These are phyloP conservation scores for Xerocomellus dryophilus DNA, from an alignment of 768 basidiomycete genomes.

Conservation along the genomic window DNA sequence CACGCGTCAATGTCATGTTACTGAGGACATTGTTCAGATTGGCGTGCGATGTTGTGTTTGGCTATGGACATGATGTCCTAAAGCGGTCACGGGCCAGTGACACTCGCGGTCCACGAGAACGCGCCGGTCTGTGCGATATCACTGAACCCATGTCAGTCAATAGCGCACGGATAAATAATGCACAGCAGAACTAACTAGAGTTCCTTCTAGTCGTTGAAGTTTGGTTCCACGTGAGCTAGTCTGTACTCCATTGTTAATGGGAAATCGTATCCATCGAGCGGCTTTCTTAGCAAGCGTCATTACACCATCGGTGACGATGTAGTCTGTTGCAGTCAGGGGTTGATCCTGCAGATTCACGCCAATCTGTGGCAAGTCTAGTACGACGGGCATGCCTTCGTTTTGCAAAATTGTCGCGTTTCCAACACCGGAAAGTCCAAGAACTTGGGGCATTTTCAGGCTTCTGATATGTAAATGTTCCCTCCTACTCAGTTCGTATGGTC, in stretches of 20 bases:
- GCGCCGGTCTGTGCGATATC: not conserved
- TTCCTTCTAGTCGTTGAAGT: not conserved
- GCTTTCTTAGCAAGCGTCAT: not conserved
- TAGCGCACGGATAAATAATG: not conserved
- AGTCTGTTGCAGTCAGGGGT: not conserved
- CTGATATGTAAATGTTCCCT: not conserved
- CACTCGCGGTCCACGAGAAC: not conserved
- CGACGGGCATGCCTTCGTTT: not conserved
- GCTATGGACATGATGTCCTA: not conserved
- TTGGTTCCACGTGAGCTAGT: not conserved
- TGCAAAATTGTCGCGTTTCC: not conserved
- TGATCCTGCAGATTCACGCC: slow-evolving; percentile 6
- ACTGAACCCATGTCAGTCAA: not conserved
- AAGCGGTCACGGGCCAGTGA: not conserved
- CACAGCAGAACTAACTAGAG: not conserved
- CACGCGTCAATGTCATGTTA: not conserved
- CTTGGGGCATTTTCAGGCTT: not conserved
- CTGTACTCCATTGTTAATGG: not conserved
- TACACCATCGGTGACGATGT: not conserved
- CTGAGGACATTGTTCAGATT: not conserved
- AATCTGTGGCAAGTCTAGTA: not conserved
- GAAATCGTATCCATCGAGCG: not conserved
- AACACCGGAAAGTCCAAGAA: not conserved
- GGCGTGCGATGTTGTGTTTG: not conserved
- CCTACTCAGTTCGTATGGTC: not conserved